phyloP scores from a whole-genome alignment of 1,284 basidiomycete species.

The Rhodotorula sp. region DNA sequence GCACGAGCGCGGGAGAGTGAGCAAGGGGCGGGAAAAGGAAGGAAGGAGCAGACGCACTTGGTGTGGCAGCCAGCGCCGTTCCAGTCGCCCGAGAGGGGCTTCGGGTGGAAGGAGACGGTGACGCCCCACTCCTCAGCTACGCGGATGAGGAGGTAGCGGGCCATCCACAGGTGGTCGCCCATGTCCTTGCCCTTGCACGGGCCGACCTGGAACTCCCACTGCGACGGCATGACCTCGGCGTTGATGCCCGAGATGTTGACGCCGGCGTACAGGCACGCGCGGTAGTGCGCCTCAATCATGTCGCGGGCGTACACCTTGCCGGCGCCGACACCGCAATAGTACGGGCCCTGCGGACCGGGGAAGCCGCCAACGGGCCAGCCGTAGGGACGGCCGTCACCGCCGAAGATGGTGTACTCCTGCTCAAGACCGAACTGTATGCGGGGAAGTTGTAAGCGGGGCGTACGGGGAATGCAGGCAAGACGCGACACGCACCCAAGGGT shows the following conservation, averaged over 20 bases:
- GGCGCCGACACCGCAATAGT: conserved; percentile 99
- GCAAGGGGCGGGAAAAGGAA: conserved; percentile 5
- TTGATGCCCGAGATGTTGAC: conserved; percentile 99
- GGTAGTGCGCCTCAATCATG: conserved; percentile 98
- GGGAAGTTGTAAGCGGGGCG: neutral
- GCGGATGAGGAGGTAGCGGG: conserved; percentile 78
- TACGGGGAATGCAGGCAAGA: too few relatives aligned
- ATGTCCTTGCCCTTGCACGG: conserved; percentile 97
- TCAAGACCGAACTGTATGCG: conserved; percentile 62
- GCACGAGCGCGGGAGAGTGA: conserved; percentile 56
- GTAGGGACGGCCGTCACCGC: conserved; percentile 84
- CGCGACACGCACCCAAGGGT: conserved; percentile 84
- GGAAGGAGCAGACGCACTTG: conserved; percentile 51
- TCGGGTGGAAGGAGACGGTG: conserved; percentile 97
- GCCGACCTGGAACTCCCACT: conserved; percentile 96
- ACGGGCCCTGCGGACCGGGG: conserved; percentile 98
- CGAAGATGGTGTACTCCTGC: conserved; percentile 99
- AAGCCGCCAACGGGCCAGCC: conserved; percentile 95
- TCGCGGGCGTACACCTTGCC: conserved; percentile 99
- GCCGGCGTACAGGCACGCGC: conserved; percentile 89
- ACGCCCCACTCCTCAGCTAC: conserved; percentile 98
- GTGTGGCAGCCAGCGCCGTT: conserved; percentile 90
- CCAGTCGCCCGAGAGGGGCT: conserved; percentile 97
- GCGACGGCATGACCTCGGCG: conserved; percentile 99
- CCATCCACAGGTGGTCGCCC: conserved; percentile 98